These are phyloP conservation scores for Fusarium guadeloupense DNA, from an alignment of 2,329 filamentous ascomycete genomes.

Conservation along the genomic window DNA sequence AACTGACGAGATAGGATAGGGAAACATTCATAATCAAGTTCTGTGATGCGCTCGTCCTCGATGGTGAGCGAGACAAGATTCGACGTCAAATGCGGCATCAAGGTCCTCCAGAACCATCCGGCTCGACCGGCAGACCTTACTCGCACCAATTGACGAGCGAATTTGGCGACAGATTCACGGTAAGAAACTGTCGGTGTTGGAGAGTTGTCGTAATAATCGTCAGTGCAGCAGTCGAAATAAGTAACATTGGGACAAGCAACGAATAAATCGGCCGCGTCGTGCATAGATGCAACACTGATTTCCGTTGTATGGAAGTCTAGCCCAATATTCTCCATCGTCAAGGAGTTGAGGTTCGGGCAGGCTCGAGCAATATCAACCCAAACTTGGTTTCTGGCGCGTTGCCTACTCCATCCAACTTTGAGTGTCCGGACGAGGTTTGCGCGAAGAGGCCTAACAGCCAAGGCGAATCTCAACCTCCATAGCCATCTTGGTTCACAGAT, in stretches of 20 bases:
- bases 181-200: background rate
- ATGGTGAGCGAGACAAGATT: background rate
- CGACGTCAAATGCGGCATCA: background rate
- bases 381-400: background rate
- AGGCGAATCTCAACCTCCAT: too few species aligned
- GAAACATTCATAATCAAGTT: background rate
- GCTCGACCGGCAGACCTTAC: background rate
- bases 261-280: conserved; percentile 10
- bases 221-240: conserved; percentile 1
- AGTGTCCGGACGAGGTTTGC: conserved; percentile 1
- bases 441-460: too few species aligned
- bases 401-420: background rate
- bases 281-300: background rate
- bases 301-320: too few species aligned
- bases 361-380: background rate
- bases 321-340: background rate
- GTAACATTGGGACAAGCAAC: conserved; percentile 10
- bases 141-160: background rate
- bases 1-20: background rate
- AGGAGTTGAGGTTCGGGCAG: conserved; percentile 10
- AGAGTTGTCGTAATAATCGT: background rate
- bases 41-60: background rate
- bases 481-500: too few species aligned
- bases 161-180: background rate
- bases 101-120: background rate